Evolutionary conservation across 2,329 filamentous ascomycete genomes (phyloP).

Genomic region (Fusarium luffae): DNA sequence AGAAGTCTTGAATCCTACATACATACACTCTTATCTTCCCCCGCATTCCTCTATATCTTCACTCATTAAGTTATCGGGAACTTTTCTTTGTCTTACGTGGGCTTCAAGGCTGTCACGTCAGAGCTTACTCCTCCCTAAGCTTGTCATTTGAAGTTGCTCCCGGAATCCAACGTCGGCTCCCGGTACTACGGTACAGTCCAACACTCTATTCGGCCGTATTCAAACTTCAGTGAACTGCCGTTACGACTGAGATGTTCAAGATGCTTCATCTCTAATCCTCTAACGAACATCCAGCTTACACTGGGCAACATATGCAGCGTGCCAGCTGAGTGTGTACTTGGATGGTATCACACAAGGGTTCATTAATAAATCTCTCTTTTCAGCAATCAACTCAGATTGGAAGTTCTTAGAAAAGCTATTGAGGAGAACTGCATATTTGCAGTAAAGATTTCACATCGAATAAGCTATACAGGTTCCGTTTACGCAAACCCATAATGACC

Average conservation of each 20-base stretch:
- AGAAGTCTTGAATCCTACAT: conserved; percentile 21
- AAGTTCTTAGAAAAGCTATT: not conserved
- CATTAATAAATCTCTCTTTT: not conserved
- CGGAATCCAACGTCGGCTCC: conserved; percentile 12
- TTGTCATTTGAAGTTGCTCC: conserved; percentile 14
- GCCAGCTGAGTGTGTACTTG: not conserved
- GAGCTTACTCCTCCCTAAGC: not conserved
- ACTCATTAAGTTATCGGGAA: not conserved
- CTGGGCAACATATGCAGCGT: not conserved
- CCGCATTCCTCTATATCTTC: not conserved
- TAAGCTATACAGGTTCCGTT: not conserved
- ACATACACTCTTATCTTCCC: not conserved
- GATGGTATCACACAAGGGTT: not conserved
- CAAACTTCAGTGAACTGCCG: not conserved
- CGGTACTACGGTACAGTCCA: conserved; percentile 26
- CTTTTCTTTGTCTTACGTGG: conserved; percentile 21
- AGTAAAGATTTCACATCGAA: not conserved
- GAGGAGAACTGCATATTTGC: not conserved
- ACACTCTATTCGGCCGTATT: conserved; percentile 10
- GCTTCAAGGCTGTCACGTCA: conserved; percentile 5
- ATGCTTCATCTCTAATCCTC: not conserved
- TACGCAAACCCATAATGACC: conserved; percentile 11
- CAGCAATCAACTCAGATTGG: not conserved
- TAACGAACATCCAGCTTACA: not conserved
- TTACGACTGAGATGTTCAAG: not conserved